Evolutionary conservation across 306 rosid genomes (phyloP), one percentile per base, ranked within the genome.

Genomic region (Lathyrus oleraceus): DNA sequence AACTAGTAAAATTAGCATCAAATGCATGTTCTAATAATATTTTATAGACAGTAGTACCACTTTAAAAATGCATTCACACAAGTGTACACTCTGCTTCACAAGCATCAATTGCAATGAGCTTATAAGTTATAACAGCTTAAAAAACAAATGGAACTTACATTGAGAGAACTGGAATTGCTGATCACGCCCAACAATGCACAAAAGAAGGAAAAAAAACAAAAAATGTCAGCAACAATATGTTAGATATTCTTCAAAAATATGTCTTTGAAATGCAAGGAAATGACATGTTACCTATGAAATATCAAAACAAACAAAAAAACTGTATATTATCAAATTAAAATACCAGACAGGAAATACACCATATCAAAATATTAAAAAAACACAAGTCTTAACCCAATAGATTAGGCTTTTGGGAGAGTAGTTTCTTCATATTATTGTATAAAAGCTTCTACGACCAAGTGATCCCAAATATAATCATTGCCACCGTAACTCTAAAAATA

Each of bases 101-200:
- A 66, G 54, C 21, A 82, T 44, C 61, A 69, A 39, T 42, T 19
- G 16, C 17, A 62, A 43, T 45, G 39, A 69, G 63, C 32, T 71
- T 21, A 47, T 62, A 70, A 72, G 65, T 71, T 27, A 47, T 59
- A 70, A 70, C 72, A 44, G 71, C 10, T 30, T 70, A 32, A 56
- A 69, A 71, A 6, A 73, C 1, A 57, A 57, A 67, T 56, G 67
- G 32, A 61, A 89, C 99, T 91, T 85, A 95, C 99, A 88, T 91
- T 17, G 99, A 95, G 65, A 95, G 99, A 78, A 95, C 96, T 54
- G 99, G 99, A 82, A 95, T 95, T 48, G 96, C 99, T 95, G 99
- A 64, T 69, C 72, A 82, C 61, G 51, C 68, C 89, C 86, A 69
- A 48, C 8, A 48, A 78, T 67, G 75, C 80, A 79, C 51, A 75